phyloP scores from a whole-genome alignment of 1,139 yeast species.

The Geotrichum macrosporum region DNA sequence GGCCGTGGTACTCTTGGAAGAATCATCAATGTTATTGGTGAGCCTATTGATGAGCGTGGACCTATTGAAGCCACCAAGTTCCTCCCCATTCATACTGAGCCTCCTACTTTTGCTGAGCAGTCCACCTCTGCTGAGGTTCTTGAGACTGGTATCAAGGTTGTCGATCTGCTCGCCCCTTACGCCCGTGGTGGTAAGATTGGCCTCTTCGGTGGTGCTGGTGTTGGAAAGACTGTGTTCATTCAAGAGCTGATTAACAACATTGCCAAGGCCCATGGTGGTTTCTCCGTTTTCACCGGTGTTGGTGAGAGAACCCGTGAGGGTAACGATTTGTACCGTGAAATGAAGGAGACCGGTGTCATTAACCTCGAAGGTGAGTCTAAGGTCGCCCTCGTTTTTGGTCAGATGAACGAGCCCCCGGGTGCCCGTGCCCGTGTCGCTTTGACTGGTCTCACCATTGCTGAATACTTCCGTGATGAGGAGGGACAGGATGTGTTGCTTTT shows the following conservation, averaged over 20 bases:
- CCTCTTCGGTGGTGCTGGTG: constrained; percentile 99
- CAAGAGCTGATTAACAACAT: constrained; percentile 99
- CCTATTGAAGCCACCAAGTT: constrained; percentile 88
- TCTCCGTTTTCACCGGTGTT: constrained; percentile 99
- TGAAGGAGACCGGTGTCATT: constrained; percentile 99
- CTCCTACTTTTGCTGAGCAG: constrained; percentile 94
- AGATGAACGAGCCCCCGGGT: constrained; percentile 99
- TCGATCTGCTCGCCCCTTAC: constrained; percentile 97
- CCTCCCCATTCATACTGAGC: constrained; percentile 98
- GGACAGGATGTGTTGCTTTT: constrained; percentile 99
- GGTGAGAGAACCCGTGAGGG: constrained; percentile 99
- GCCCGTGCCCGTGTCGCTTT: constrained; percentile 99
- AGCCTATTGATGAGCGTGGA: constrained; percentile 99
- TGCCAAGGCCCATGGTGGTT: constrained; percentile 99
- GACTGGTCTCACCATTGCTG: constrained; percentile 99
- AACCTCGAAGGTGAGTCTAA: constrained; percentile 99
- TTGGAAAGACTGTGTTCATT: constrained; percentile 99
- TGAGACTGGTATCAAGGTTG: constrained; percentile 99
- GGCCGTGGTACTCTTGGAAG: constrained; percentile 99
- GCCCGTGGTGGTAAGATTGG: constrained; percentile 99
- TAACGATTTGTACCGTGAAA: constrained; percentile 99
- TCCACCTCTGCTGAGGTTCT: constrained; percentile 96
- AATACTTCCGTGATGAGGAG: constrained; percentile 99
- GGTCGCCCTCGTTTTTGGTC: constrained; percentile 99
- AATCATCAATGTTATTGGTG: constrained; percentile 97